phyloP scores from a whole-genome alignment of 1,284 basidiomycete genomes.

The Mycosarcoma mackinlayi region DNA sequence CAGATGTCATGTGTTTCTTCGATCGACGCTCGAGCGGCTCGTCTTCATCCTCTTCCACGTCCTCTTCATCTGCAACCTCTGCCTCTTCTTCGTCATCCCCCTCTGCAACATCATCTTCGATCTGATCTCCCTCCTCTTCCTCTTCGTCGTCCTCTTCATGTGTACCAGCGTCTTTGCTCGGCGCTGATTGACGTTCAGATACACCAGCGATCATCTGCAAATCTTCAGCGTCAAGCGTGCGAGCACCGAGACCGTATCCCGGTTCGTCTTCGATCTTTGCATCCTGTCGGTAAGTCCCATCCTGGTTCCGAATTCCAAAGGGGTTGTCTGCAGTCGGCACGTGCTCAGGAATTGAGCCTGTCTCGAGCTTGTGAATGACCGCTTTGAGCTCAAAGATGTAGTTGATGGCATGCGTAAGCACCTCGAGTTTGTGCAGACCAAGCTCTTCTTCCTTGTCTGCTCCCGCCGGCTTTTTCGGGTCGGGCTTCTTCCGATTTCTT shows the following conservation, averaged over 20 bases:
- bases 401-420: conserved; percentile 62
- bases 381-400: conserved; percentile 63
- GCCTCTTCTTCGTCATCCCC: conserved; percentile 26
- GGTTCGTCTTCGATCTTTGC: conserved; percentile 43
- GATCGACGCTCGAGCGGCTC: conserved; percentile 32
- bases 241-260: conserved; percentile 9
- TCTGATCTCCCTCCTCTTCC: conserved; percentile 35
- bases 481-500: conserved; percentile 51
- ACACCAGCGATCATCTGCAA: background rate
- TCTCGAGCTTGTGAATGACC: conserved; percentile 54
- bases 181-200: background rate
- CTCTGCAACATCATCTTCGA: conserved; percentile 25
- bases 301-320: conserved; percentile 30
- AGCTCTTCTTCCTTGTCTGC: conserved; percentile 57
- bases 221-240: conserved; percentile 1
- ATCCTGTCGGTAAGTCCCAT: conserved; percentile 29
- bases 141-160: conserved; percentile 20
- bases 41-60: conserved; percentile 37
- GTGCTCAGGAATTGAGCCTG: conserved; percentile 22
- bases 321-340: conserved; percentile 48
- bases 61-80: conserved; percentile 5
- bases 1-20: conserved; percentile 35
- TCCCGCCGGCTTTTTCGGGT: conserved; percentile 29
- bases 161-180: conserved; percentile 7
- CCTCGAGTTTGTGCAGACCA: conserved; percentile 61